Percentiles rank a stretch among this genome's conserved stretches.
Evolutionary conservation across 2,329 filamentous ascomycete species (phyloP).

Genomic region (Aspergillus ochraceoroseus): DNA sequence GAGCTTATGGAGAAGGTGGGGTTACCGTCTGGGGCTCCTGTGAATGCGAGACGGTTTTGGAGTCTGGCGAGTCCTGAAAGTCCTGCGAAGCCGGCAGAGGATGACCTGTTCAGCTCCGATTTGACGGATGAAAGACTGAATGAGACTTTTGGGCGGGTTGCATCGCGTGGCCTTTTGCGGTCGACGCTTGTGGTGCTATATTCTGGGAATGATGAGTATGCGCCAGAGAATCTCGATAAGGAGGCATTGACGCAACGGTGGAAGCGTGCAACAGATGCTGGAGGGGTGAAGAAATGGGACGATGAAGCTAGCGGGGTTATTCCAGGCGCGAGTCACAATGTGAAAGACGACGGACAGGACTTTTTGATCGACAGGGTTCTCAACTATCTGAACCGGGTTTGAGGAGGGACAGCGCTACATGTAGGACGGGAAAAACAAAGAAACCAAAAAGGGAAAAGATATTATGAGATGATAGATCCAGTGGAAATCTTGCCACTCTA

Average conservation of each 20-base stretch:
- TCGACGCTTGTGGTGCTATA: slow-evolving; percentile 43
- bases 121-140: slow-evolving; percentile 55
- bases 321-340: slow-evolving; percentile 47
- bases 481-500: slow-evolving; percentile 4
- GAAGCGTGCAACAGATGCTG: slow-evolving; percentile 40
- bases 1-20: slow-evolving; percentile 33
- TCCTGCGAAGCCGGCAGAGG: slow-evolving; percentile 59
- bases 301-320: slow-evolving; percentile 46
- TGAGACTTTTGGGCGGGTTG: slow-evolving; percentile 59
- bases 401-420: slow-evolving; percentile 9
- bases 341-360: slow-evolving; percentile 48
- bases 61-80: slow-evolving; percentile 52
- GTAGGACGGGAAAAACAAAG: neutral
- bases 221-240: slow-evolving; percentile 45
- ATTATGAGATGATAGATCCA: slow-evolving; percentile 10
- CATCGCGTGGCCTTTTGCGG: slow-evolving; percentile 34
- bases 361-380: slow-evolving; percentile 36
- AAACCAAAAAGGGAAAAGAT: neutral
- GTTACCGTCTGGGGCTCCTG: slow-evolving; percentile 37
- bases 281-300: slow-evolving; percentile 44
- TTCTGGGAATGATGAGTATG: slow-evolving; percentile 46
- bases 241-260: slow-evolving; percentile 42
- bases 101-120: slow-evolving; percentile 85
- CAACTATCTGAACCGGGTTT: slow-evolving; percentile 31
- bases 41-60: slow-evolving; percentile 56